Conservation (phyloP, 306 rosid species). For the Inga leiocalycina region DNA sequence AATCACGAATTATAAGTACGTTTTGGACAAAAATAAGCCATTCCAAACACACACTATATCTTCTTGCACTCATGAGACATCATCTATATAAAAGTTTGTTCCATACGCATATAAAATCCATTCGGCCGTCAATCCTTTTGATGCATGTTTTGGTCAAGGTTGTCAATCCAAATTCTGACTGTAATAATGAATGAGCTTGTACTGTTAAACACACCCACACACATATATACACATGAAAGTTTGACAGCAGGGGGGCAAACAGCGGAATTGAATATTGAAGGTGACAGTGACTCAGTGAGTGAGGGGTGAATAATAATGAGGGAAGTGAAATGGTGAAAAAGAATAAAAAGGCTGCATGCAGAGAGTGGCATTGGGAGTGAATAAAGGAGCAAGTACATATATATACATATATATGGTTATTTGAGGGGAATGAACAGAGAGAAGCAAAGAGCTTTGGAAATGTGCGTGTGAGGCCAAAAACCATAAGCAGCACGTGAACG, state of each 20-base stretch:
- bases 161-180: not conserved
- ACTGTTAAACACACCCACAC: not conserved
- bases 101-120: not conserved
- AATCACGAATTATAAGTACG: no score
- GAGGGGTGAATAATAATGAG: slow-evolving; percentile 29
- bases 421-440: slow-evolving; percentile 34
- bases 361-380: slow-evolving; percentile 37
- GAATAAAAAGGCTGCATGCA: slow-evolving; percentile 43
- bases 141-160: not conserved
- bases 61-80: not conserved
- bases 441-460: slow-evolving; percentile 15
- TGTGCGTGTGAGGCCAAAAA: slow-evolving; percentile 29
- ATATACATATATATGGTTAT: not conserved
- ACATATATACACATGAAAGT: no score
- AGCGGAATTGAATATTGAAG: slow-evolving; percentile 31
- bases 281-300: slow-evolving; percentile 23
- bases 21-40: no score
- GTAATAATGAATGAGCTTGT: not conserved
- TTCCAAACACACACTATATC: no score
- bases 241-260: slow-evolving; percentile 1
- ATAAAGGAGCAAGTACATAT: slow-evolving; percentile 32
- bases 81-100: not conserved
- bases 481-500: slow-evolving; percentile 51
- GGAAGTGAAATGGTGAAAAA: not conserved
- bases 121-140: not conserved